These are phyloP conservation scores for Antrodiella citrinella DNA, from an alignment of 768 basidiomycete species.

Conservation along the genomic window DNA sequence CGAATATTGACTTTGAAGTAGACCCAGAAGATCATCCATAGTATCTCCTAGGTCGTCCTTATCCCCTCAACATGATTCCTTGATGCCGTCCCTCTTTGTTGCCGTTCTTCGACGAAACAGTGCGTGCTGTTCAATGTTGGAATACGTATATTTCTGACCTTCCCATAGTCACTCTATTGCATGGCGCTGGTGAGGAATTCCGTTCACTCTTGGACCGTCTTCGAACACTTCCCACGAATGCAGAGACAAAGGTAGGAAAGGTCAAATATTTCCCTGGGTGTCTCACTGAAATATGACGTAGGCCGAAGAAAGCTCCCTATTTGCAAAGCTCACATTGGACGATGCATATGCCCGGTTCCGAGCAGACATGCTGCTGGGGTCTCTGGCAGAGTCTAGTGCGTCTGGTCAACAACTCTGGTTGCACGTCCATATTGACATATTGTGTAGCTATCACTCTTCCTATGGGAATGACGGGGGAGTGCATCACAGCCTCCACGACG, in stretches of 20 bases:
- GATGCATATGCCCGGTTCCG: constrained; percentile 73
- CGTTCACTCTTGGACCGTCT: constrained; percentile 50
- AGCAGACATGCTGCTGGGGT: constrained; percentile 84
- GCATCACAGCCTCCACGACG: constrained; percentile 32
- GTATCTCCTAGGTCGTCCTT: constrained; percentile 14
- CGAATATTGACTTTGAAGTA: neutral
- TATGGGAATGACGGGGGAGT: constrained; percentile 58
- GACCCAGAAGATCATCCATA: constrained; percentile 13
- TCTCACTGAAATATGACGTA: constrained; percentile 23
- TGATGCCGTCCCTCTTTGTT: constrained; percentile 56
- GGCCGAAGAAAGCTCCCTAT: constrained; percentile 69
- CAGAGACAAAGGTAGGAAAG: constrained; percentile 43
- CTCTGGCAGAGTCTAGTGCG: constrained; percentile 85
- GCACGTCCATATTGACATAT: no score
- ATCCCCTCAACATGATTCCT: constrained; percentile 30
- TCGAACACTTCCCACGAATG: constrained; percentile 45
- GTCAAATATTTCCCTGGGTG: no score
- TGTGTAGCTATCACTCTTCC: constrained; percentile 80
- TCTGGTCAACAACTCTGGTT: constrained; percentile 6
- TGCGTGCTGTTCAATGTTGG: constrained; percentile 39
- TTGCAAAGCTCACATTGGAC: constrained; percentile 73
- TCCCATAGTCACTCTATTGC: constrained; percentile 54
- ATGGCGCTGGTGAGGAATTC: constrained; percentile 45
- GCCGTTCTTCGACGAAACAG: constrained; percentile 60
- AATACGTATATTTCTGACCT: no score